Base-by-base conservation (phyloP, 2,329 filamentous ascomycete genomes). In the Gliomastix tumulicola region DNA sequence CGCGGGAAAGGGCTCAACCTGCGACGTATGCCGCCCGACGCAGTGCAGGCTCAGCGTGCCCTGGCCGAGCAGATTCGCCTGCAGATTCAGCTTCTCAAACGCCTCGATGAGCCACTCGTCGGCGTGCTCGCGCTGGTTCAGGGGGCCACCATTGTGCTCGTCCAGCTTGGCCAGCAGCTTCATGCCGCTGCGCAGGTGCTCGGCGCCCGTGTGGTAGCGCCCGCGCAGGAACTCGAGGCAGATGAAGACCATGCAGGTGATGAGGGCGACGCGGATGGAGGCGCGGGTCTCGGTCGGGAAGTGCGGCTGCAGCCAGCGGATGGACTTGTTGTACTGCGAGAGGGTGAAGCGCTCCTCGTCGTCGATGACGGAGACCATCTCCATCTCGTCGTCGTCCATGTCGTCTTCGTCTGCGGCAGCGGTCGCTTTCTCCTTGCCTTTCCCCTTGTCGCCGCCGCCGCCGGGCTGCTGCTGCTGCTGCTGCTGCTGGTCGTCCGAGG, bases 321-420 rank as follows among this genome's bases (percentile, higher is more conserved):
- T 66, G 5, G 62, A 59, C 32, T 60, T 58, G 40, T 49, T 60
- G 34, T 68, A 64, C 30, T 66, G 60, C 20, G 46, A 49, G 25
- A 68, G 40, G 10, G 54, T 28, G 27, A 19, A 39, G n/a, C 36
- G 30, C 16, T 36, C 27, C 11, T 31, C 32, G 21, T 36, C 28
- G 12, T 19, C 17, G 12, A 33, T 9, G 12, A 20, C 13, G 18
- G 3, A n/a, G 20, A 16, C 19, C n/a, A n/a, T n/a, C n/a, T n/a
- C n/a, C n/a, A n/a, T n/a, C n/a, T n/a, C n/a, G n/a, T n/a, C n/a
- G n/a, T n/a, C n/a, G n/a, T n/a, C n/a, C n/a, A n/a, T n/a, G n/a
- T n/a, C n/a, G n/a, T n/a, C n/a, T n/a, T n/a, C n/a, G n/a, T n/a
- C n/a, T n/a, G n/a, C n/a, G n/a, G n/a, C n/a, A n/a, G n/a, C n/a